Base-by-base conservation (phyloP, 1,139 yeast species). In the Taiozyma onychis region DNA sequence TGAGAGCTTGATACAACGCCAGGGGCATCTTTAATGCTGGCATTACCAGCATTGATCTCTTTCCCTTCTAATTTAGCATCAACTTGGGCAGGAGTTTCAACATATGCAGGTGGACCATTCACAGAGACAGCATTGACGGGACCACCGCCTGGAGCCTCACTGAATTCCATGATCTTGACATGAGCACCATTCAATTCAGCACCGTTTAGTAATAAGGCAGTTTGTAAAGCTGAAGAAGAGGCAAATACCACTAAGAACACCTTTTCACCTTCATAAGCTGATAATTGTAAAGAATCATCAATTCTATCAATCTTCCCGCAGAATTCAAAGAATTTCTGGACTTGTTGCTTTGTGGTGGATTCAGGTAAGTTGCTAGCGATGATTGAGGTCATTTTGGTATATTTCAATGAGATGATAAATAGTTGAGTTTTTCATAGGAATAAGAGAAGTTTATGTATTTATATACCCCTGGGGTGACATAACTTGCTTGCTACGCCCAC, bases 171-270 rank as follows among this genome's bases (percentile, higher is more conserved):
- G 39, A 85, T 85, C 44, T 66, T 64, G 45, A 85, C 80, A 32
- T 75, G 70, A 49, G 69, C 66, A 11, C 85, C 85, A 47, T 80
- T 87, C 48, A 86, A 75, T 64, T 84, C 89, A 5, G 93, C 90
- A 48, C 87, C 91, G 57, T 84, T 80, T 51, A 87, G 71, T 51
- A 87, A 72, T 30, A 85, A 65, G 0, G 95, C 95, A n/a, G 93
- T 86, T 44, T 80, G 74, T 49, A 84, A 77, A 3, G 95, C 95
- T 55, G 79, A 77, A 11, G 77, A 71, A 54, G 75, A 76, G 49
- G 73, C 80, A 65, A 86, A 87, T 45, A 65, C 71, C 41, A 87
- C 80, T 26, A 53, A 52, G 26, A 52, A 56, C 26, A 73, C 60
- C 57, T 71, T 69, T 47, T 72, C 69, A 44, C 58, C 57, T 11